Percentiles rank a stretch among this genome's conserved stretches.
These are phyloP conservation scores for Teratosphaeria zuluensis DNA, from an alignment of 2,329 filamentous ascomycete species.

Conservation along the genomic window DNA sequence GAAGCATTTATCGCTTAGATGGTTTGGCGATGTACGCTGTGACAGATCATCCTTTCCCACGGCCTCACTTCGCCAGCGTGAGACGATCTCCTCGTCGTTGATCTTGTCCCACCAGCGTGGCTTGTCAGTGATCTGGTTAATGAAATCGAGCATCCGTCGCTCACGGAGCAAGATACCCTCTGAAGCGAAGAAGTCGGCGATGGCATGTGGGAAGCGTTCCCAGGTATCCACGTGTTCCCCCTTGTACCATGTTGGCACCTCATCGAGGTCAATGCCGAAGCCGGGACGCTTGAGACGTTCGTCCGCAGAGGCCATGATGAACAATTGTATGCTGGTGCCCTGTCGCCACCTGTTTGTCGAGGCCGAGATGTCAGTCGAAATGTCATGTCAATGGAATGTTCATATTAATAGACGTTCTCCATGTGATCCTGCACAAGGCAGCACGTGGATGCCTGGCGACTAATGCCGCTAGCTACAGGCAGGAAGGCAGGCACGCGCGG, in stretches of 20 bases:
- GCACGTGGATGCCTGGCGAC: background rate
- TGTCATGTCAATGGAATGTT: no score
- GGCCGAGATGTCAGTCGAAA: no score
- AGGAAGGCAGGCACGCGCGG: background rate
- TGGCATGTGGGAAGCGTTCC: constrained; percentile 12
- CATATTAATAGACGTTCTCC: background rate
- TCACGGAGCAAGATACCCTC: constrained; percentile 14
- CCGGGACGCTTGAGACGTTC: background rate
- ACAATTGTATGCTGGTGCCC: no score
- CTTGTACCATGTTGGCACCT: background rate
- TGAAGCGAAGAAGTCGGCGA: constrained; percentile 10
- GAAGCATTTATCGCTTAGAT: constrained; percentile 15
- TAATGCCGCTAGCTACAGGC: background rate
- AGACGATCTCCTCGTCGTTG: constrained; percentile 18
- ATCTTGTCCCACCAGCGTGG: constrained; percentile 21
- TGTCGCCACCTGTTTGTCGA: no score
- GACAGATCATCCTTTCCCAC: constrained; percentile 3
- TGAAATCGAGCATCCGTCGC: constrained; percentile 20
- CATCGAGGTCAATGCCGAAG: background rate
- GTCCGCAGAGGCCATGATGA: background rate
- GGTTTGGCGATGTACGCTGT: constrained; percentile 7
- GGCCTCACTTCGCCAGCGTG: constrained; percentile 19
- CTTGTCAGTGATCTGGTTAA: constrained; percentile 24
- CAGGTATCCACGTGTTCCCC: background rate
- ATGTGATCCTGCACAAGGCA: background rate